Evolutionary conservation across 2,329 filamentous ascomycete species (phyloP), one percentile per base, ranked within the genome.

Genomic region (Westerdykella sp.): DNA sequence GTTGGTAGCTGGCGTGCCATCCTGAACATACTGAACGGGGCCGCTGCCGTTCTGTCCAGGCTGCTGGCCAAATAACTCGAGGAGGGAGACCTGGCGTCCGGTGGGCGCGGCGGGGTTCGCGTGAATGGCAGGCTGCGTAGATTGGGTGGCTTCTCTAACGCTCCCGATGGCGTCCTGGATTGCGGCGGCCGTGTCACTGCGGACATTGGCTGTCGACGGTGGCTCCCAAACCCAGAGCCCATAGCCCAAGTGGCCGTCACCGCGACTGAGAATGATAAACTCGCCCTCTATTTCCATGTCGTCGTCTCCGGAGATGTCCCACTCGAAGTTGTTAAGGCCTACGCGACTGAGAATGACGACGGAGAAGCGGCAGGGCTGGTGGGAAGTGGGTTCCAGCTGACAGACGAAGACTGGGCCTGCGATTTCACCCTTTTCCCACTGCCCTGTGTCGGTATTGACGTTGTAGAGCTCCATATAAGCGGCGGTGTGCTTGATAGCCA

Each of bases 371-470:
- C 69, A 60, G 12, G 53, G 49, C 37, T 57, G 61, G 9, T 51
- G 46, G 42, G 79, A 46, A 4, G 53, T 56, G 6, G 61, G 58
- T 2, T 53, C 53, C 13, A 82, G 69, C 50, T 85, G 77, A 72
- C 87, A 94, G 41, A 97, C 79, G 65, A 97, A 98, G 51, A 97
- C 73, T 11, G 87, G 86, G 32, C 93, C 93, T 68, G 95, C 90
- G 10, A 90, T 78, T 43, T 83, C 85, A 37, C 79, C 79, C 72
- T 94, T 95, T 62, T 93, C 85, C 93, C 93, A 97, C 46, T 74
- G 70, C 41, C 78, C 72, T 2, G 80, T 75, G 4, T 74, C 68
- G 37, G 79, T 74, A 48, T 76, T 79, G 70, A 94, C 93, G 38
- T 78, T 79, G 73, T 96, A 97, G 53, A 96, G 78, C 30, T 93